Evolutionary conservation across 1,139 yeast genomes (phyloP).

Genomic region (Pichia sp.): DNA sequence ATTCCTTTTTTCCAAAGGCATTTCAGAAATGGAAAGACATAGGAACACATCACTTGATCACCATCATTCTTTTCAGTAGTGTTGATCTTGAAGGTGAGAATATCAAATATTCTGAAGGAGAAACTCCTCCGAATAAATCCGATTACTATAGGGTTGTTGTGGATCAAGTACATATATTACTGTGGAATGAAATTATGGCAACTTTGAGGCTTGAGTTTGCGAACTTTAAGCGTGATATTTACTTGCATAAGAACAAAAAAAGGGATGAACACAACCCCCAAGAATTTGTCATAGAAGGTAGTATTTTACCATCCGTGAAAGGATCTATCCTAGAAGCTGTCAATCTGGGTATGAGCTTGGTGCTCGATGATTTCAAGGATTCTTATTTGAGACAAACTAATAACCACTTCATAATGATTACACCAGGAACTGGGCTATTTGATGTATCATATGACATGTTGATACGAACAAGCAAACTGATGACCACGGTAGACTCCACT

Average conservation of each 20-base stretch:
- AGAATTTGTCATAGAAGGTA: slow-evolving; percentile 41
- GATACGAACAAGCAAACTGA: slow-evolving; percentile 65
- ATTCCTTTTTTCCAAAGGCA: slow-evolving; percentile 82
- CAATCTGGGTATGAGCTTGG: slow-evolving; percentile 71
- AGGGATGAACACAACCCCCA: slow-evolving; percentile 20
- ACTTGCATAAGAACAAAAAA: slow-evolving; percentile 35
- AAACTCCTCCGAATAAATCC: slow-evolving; percentile 54
- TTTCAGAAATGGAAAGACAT: slow-evolving; percentile 83
- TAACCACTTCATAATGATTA: slow-evolving; percentile 73
- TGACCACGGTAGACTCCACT: slow-evolving; percentile 74
- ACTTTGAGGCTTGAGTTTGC: slow-evolving; percentile 79
- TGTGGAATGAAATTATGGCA: slow-evolving; percentile 91
- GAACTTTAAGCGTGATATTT: slow-evolving; percentile 68
- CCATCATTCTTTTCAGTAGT: slow-evolving; percentile 82
- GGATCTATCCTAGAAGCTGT: slow-evolving; percentile 87
- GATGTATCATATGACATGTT: slow-evolving; percentile 84
- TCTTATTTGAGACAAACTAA: slow-evolving; percentile 85
- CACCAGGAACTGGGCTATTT: slow-evolving; percentile 91
- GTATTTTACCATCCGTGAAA: slow-evolving; percentile 76
- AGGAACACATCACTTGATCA: slow-evolving; percentile 84
- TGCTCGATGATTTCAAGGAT: slow-evolving; percentile 75
- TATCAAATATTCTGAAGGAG: slow-evolving; percentile 62
- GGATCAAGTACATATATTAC: slow-evolving; percentile 79
- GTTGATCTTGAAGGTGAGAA: slow-evolving; percentile 60
- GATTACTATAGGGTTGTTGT: slow-evolving; percentile 93